Base-by-base conservation (phyloP, 129 eudicot genomes). In the Scalesia atractyloides region DNA sequence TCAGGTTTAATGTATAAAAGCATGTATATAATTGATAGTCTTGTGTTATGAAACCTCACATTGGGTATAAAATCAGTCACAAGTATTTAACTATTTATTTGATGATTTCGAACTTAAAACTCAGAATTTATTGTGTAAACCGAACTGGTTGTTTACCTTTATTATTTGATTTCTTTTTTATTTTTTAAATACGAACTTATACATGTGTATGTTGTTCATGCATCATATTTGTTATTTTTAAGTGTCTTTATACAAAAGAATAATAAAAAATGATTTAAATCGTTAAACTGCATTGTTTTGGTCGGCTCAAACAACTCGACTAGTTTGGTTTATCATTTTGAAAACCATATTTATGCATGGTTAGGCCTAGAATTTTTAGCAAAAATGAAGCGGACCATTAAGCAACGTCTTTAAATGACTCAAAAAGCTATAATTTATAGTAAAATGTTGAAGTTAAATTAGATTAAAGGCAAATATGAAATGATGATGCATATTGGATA, bases 401-500 rank as follows among this genome's bases (percentile, higher is more conserved):
- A 7, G 17, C 11, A 17, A 7, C 1, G 12, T 37, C 39, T 53
- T 59, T 54, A 44, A 37, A 76, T 49, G 17, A 20, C 3, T 15
- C 34, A 58, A 46, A 77, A 49, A 69, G 70, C 9, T 69, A 60
- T 48, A 59, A 43, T 43, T 66, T 3, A 17, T 18, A 52, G 26
- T 41, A 76, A 18, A 43, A 47, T 44, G 41, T 5, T 7, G 9
- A 34, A 66, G 46, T 54, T 44, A 15, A 51, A 26, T 20, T 56
- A 43, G 34, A 75, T n/a, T 5, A 52, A 24, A 51, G 10, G 46
- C 10, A 53, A 34, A 4, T 46, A 69, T 14, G 14, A 52, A 74
- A 68, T 46, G 48, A 68, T 75, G 80, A 66, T 75, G 67, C 20
- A 76, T 66, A 17, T 18, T 56, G 14, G 41, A 16, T 52, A 57